Base-by-base conservation (phyloP, 305 asterid genomes). In the Fraxinus sp. region DNA sequence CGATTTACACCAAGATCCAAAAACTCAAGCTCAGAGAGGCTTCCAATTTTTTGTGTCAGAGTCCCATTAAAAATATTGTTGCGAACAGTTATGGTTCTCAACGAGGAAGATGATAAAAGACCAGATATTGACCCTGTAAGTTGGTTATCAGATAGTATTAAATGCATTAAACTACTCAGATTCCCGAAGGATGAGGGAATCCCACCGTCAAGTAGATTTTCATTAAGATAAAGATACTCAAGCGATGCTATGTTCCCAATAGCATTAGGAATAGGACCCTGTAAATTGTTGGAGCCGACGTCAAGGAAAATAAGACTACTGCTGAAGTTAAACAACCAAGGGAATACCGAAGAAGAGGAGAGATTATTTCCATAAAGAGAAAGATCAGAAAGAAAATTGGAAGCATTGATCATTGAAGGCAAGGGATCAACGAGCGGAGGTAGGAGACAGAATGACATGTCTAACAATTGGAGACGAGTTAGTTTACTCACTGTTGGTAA, bases 101-200 rank as follows among this genome's bases (percentile, higher is more conserved):
- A 24, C 20, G 88, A 84, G 35, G 84, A 66, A 46, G 70, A 78
- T 20, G 52, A 10, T 20, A 66, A 16, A 78, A 87, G 74, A 57
- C 73, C 80, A 18, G 84, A 87, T 24, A 88, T 16, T 11, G 35
- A 0, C 26, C 89, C 89, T 6, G 39, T 33, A 39, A 88, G 37
- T n/a, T 75, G 77, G 55, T 86, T 84, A 0, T 10, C 0, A 1
- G 41, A 24, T 22, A 7, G 70, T 10, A 4, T 0, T 6, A 82
- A 22, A 22, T 5, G 0, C 1, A 1, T 6, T 36, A 82, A 18
- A 30, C 16, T 78, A 49, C 82, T 66, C 73, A 78, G 32, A 52
- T 78, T 82, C n/a, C 85, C 85, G 11, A 82, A 77, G 18, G 7
- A 77, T 41, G 49, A 39, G 8, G 85, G 85, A 77, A 82, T 36